phyloP scores from a whole-genome alignment of 768 basidiomycete genomes.

The Russula griseocarnosa region DNA sequence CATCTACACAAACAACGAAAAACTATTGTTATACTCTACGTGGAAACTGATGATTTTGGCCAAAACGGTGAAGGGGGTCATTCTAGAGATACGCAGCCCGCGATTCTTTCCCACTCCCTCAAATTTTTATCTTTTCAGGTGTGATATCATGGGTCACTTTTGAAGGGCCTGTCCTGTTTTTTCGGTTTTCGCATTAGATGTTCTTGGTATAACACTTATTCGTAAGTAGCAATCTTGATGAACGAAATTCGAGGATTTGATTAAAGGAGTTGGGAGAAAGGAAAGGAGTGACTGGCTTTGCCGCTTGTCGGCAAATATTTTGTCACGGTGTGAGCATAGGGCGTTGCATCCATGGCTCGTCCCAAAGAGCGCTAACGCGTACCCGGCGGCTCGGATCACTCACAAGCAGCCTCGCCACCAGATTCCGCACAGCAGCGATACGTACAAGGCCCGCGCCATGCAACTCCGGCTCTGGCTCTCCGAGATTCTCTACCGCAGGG shows the following conservation, averaged over 20 bases:
- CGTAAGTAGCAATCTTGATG: not conserved
- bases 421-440: conserved; percentile 44
- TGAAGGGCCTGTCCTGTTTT: not conserved
- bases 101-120: not conserved
- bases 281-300: not conserved
- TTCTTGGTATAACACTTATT: not conserved
- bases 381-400: conserved; percentile 65
- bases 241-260: not conserved
- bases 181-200: conserved; percentile 5
- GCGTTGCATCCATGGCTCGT: conserved; percentile 21
- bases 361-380: conserved; percentile 49
- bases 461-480: conserved; percentile 12
- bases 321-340: not conserved
- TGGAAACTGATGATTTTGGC: too few relatives aligned
- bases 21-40: conserved; percentile 7
- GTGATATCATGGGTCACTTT: not conserved
- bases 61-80: not conserved
- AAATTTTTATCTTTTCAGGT: not conserved
- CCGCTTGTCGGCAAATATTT: not conserved
- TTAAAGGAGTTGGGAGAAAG: not conserved
- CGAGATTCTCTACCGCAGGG: not conserved
- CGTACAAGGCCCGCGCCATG: conserved; percentile 40
- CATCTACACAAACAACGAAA: conserved; percentile 8
- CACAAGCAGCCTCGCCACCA: conserved; percentile 62
- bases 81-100: not conserved